Conservation (phyloP, 768 basidiomycete species). For the Cystobasidium tubakii region DNA sequence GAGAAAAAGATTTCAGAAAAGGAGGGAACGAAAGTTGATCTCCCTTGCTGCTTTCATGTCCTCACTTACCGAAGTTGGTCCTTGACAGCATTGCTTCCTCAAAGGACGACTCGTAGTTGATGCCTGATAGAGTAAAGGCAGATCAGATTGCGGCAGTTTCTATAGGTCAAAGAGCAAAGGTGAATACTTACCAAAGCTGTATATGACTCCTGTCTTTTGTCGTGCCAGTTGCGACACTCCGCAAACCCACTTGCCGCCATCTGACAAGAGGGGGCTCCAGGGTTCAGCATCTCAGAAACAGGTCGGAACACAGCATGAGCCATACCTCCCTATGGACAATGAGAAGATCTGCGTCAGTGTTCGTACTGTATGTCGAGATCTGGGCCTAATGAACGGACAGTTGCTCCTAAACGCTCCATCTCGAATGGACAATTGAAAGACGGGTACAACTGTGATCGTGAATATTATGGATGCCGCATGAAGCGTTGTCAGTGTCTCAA, state of each 20-base stretch:
- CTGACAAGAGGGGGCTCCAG: not conserved
- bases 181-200: slow-evolving; percentile 34
- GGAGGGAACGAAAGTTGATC: not conserved
- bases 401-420: slow-evolving; percentile 34
- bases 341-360: not conserved
- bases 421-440: slow-evolving; percentile 40
- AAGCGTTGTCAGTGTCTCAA: too few species aligned
- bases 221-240: slow-evolving; percentile 28
- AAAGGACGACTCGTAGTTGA: slow-evolving; percentile 39
- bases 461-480: not conserved
- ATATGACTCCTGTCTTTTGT: slow-evolving; percentile 32
- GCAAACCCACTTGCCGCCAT: slow-evolving; percentile 39
- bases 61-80: not conserved
- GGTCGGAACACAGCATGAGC: not conserved
- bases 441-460: slow-evolving; percentile 24
- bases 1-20: not conserved
- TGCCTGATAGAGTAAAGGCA: not conserved
- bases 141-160: not conserved
- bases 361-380: not conserved
- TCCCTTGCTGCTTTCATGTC: not conserved
- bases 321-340: not conserved
- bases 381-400: not conserved
- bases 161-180: not conserved
- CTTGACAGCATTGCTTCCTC: slow-evolving; percentile 35
- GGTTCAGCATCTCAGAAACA: not conserved